Evolutionary conservation across 768 basidiomycete genomes (phyloP).

Genomic region (Peribolospora kevripleyi): DNA sequence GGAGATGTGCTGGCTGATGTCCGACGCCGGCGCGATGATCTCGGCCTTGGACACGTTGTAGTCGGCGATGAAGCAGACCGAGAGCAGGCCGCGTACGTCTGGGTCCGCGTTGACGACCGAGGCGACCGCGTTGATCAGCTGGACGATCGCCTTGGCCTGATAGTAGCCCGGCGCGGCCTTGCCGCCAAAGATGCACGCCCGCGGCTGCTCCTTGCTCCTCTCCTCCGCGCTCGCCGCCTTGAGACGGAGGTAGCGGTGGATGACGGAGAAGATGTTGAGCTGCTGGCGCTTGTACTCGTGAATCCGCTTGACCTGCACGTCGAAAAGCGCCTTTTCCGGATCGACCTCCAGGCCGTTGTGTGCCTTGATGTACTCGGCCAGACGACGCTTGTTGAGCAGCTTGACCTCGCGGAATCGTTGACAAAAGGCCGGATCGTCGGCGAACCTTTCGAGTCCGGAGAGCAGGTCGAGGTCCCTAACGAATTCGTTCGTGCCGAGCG

Average conservation of each 20-base stretch:
- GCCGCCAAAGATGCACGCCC: slow-evolving; percentile 89
- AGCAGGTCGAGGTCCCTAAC: slow-evolving; percentile 59
- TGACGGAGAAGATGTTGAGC: slow-evolving; percentile 72
- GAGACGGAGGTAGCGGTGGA: slow-evolving; percentile 27
- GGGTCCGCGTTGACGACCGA: slow-evolving; percentile 55
- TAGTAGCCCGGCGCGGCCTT: slow-evolving; percentile 86
- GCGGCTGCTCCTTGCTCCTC: slow-evolving; percentile 7
- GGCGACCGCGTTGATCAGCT: slow-evolving; percentile 51
- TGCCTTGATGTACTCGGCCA: slow-evolving; percentile 46
- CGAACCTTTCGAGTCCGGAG: slow-evolving; percentile 44
- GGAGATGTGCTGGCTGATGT: slow-evolving; percentile 88
- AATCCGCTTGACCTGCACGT: slow-evolving; percentile 77
- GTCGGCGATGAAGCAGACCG: slow-evolving; percentile 85
- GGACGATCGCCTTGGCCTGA: slow-evolving; percentile 83
- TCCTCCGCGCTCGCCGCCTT: slow-evolving; percentile 5
- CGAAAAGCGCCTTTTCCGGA: slow-evolving; percentile 48
- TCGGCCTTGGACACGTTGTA: slow-evolving; percentile 37
- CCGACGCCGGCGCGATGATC: slow-evolving; percentile 37
- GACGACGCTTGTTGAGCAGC: slow-evolving; percentile 67
- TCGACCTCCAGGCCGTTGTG: slow-evolving; percentile 48
- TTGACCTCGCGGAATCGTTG: slow-evolving; percentile 33
- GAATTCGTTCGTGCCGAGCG: slow-evolving; percentile 58
- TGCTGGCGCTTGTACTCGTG: slow-evolving; percentile 80
- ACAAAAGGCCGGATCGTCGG: slow-evolving; percentile 50
- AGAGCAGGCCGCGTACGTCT: slow-evolving; percentile 56